Percentiles rank a stretch among this genome's conserved stretches.
Conservation (phyloP, 805 yeast species). For the Tetrapisispora pingtungensis region DNA sequence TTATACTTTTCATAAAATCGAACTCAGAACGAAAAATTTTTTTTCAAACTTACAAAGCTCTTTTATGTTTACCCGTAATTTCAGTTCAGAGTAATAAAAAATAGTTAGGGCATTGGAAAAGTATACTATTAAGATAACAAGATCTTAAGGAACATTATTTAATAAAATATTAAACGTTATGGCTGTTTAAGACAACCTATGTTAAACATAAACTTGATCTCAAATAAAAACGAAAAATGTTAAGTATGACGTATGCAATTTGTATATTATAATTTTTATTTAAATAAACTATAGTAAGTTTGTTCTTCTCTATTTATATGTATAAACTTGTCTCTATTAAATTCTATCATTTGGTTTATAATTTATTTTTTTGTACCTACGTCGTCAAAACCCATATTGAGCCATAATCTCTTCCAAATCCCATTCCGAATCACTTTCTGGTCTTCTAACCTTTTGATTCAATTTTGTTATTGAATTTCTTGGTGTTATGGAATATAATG, state of each 20-base stretch:
- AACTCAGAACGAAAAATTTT: not conserved
- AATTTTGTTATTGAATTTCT: conserved; percentile 1
- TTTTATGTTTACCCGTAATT: not conserved
- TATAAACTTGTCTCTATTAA: not conserved
- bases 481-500: conserved; percentile 4
- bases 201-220: no score
- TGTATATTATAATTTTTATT: not conserved
- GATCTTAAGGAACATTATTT: no score
- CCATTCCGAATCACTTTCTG: conserved; percentile 4
- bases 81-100: not conserved
- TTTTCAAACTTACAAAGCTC: not conserved
- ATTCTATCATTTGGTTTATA: not conserved
- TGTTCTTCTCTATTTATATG: not conserved
- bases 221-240: no score
- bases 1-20: conserved; percentile 3
- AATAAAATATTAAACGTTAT: no score
- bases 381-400: conserved; percentile 7
- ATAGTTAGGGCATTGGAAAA: not conserved
- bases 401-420: conserved; percentile 10
- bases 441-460: not conserved
- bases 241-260: not conserved
- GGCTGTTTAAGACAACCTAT: no score
- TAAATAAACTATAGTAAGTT: not conserved
- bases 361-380: not conserved
- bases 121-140: not conserved